Conservation (phyloP, 352 stramenopile species). For the Aphanomyces euteiches region DNA sequence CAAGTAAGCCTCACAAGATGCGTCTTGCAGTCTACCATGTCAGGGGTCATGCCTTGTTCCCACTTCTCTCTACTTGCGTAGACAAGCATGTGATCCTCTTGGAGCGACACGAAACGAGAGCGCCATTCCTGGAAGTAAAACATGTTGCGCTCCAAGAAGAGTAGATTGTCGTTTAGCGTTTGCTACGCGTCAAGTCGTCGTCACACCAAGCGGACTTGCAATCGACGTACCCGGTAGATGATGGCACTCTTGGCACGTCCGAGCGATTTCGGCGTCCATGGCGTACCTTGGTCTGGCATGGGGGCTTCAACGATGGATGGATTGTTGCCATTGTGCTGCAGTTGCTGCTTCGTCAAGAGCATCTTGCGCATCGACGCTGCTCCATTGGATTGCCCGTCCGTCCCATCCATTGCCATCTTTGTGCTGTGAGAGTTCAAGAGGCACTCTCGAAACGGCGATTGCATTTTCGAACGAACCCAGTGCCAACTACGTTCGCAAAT, state of each 20-base stretch:
- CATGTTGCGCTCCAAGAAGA: conserved; percentile 75
- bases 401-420: conserved; percentile 1
- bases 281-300: conserved; percentile 43
- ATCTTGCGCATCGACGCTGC: conserved; percentile 15
- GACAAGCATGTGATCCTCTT: conserved; percentile 73
- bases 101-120: conserved; percentile 77
- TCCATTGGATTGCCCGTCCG: not conserved
- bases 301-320: conserved; percentile 69
- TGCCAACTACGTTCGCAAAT: not conserved
- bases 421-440: no score
- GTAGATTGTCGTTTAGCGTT: conserved; percentile 79
- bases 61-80: conserved; percentile 76
- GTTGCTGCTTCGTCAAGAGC: not conserved
- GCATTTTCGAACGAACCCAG: not conserved
- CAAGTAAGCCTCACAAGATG: not conserved
- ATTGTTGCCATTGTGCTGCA: conserved; percentile 76
- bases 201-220: not conserved
- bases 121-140: conserved; percentile 82
- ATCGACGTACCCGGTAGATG: conserved; percentile 68
- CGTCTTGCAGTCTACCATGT: conserved; percentile 47
- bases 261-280: conserved; percentile 82
- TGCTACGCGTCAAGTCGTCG: conserved; percentile 42
- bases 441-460: not conserved
- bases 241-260: conserved; percentile 79
- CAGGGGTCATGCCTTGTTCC: conserved; percentile 74